Evolutionary conservation across 1,284 basidiomycete genomes (phyloP).

Genomic region (Ceratobasidium sp.): DNA sequence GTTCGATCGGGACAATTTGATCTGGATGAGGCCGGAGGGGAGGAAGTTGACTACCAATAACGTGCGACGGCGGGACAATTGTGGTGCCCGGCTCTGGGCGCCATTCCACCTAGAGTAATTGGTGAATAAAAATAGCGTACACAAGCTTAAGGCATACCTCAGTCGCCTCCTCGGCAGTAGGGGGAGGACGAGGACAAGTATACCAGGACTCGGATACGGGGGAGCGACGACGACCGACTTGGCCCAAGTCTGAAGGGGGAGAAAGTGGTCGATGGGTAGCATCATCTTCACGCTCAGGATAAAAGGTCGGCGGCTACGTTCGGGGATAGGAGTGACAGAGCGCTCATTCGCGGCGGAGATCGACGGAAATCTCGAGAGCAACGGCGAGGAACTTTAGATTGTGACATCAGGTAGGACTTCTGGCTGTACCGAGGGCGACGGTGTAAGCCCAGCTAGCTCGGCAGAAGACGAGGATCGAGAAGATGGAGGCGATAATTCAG

Average conservation of each 20-base stretch:
- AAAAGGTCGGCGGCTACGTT: slow-evolving; percentile 21
- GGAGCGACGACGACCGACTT: slow-evolving; percentile 10
- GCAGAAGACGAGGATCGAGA: slow-evolving; percentile 31
- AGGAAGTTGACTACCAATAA: slow-evolving; percentile 7
- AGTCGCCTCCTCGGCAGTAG: slow-evolving; percentile 11
- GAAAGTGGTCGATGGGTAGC: slow-evolving; percentile 34
- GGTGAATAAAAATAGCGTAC: background rate
- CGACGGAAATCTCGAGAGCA: slow-evolving; percentile 29
- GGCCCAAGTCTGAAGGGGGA: slow-evolving; percentile 37
- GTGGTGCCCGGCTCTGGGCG: slow-evolving; percentile 25
- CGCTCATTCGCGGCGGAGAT: slow-evolving; percentile 28
- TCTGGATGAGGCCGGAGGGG: slow-evolving; percentile 12
- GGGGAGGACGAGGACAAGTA: slow-evolving; percentile 34
- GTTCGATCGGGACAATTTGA: slow-evolving; percentile 17
- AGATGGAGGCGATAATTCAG: slow-evolving; percentile 1
- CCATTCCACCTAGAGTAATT: slow-evolving; percentile 17
- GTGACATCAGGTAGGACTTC: slow-evolving; percentile 15
- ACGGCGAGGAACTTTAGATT: slow-evolving; percentile 36
- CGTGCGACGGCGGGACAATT: slow-evolving; percentile 20
- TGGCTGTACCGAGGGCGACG: slow-evolving; percentile 37
- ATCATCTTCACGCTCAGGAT: slow-evolving; percentile 43
- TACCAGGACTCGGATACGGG: slow-evolving; percentile 42
- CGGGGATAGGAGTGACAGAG: slow-evolving; percentile 26
- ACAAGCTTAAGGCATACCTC: slow-evolving; percentile 13
- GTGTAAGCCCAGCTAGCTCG: slow-evolving; percentile 20